A percentile compares a stretch with the other conserved stretches of the same genome.
These are phyloP conservation scores for Ophiostoma novo-ulmi DNA, from an alignment of 2,329 filamentous ascomycete genomes.

Conservation along the genomic window DNA sequence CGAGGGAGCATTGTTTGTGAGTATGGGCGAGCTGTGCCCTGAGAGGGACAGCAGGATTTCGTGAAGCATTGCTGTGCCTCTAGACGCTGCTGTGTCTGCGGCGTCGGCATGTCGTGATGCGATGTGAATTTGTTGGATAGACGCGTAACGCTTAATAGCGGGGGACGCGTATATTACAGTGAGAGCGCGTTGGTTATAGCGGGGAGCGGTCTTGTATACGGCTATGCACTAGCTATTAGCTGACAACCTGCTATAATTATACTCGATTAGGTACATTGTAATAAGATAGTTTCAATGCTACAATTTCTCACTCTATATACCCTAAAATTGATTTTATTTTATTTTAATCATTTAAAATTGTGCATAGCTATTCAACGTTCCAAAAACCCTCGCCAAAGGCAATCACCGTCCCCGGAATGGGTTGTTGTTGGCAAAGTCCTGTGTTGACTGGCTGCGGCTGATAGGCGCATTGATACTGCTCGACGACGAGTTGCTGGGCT, in stretches of 20 bases:
- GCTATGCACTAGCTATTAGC: background rate
- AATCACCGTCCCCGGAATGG: constrained; percentile 24
- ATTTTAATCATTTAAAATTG: background rate
- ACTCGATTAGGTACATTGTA: too few species aligned
- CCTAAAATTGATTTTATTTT: background rate
- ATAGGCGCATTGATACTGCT: constrained; percentile 17
- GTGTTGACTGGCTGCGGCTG: constrained; percentile 19
- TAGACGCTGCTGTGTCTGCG: background rate
- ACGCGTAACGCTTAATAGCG: constrained; percentile 19
- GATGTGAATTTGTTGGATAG: constrained; percentile 18
- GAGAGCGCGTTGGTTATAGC: background rate
- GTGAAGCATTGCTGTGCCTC: constrained; percentile 69
- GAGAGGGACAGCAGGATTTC: constrained; percentile 96
- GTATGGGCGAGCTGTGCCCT: constrained; percentile 84
- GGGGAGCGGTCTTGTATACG: background rate
- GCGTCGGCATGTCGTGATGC: constrained; percentile 17
- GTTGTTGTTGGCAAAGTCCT: constrained; percentile 28
- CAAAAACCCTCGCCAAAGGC: background rate
- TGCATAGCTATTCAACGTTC: background rate
- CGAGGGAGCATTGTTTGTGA: constrained; percentile 37
- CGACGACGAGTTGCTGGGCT: constrained; percentile 10
- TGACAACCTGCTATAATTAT: background rate
- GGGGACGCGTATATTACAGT: background rate
- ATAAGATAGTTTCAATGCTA: too few species aligned
- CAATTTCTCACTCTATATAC: too few species aligned